phyloP scores from a whole-genome alignment of 2,329 filamentous ascomycete species.

The Fusarium sp. region DNA sequence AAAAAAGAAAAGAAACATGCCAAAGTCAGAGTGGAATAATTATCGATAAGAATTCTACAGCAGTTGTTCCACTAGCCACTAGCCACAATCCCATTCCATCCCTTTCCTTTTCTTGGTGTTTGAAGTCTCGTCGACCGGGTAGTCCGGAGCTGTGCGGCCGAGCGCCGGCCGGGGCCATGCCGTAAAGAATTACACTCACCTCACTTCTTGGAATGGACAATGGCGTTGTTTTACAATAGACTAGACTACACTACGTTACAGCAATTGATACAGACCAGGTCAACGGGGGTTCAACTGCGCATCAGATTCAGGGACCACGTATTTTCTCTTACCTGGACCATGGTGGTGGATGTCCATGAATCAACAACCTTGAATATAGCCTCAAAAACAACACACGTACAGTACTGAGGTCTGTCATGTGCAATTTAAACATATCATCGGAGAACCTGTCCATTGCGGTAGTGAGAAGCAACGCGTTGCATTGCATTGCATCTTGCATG shows the following conservation, averaged over 20 bases:
- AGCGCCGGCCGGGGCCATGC: constrained; percentile 31
- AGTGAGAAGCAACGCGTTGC: constrained; percentile 8
- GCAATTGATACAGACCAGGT: constrained; percentile 22
- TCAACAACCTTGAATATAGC: background rate
- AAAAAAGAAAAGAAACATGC: constrained; percentile 11
- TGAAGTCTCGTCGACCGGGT: constrained; percentile 19
- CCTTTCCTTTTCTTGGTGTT: constrained; percentile 1
- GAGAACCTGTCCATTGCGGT: constrained; percentile 5
- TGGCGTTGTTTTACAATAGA: constrained; percentile 31
- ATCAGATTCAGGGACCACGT: constrained; percentile 1
- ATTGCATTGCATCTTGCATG: constrained; percentile 23
- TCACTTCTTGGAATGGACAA: constrained; percentile 13
- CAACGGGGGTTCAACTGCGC: constrained; percentile 27
- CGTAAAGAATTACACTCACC: constrained; percentile 26
- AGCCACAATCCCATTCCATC: constrained; percentile 24
- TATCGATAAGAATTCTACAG: background rate
- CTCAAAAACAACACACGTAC: constrained; percentile 13
- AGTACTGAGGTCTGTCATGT: background rate
- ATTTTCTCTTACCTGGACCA: background rate
- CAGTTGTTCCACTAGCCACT: background rate
- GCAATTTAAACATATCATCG: background rate
- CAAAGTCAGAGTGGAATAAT: background rate
- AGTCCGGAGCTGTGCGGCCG: constrained; percentile 36
- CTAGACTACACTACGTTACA: constrained; percentile 10
- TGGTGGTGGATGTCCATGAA: constrained; percentile 22